Base-by-base conservation (phyloP, 345 rosid species). In the Balakata baccata region DNA sequence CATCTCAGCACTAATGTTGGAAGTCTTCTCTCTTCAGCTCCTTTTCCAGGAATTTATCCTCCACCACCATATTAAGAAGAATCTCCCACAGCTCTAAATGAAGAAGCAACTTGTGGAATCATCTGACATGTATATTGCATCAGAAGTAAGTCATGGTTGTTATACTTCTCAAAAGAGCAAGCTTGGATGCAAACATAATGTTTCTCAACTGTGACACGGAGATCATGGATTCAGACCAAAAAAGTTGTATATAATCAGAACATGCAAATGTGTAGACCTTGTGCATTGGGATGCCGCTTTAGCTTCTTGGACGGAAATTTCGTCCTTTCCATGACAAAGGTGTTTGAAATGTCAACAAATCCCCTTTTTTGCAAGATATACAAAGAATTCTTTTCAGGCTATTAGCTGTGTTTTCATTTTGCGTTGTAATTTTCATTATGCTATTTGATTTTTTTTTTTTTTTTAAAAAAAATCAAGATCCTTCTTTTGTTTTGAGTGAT, bases 11-110 rank as follows among this genome's bases (percentile, higher is more conserved):
- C 63, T 23, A 18, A 34, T 39, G 50, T 22, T 64, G 22, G 68
- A 41, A 67, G 22, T 66, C 58, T 29, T 13, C 41, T 73, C 13
- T 53, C 47, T 69, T 61, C 83, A 87, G 94, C 86, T 81, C 88
- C 88, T 68, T 87, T 74, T 64, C 86, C 84, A 16, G 92, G 97
- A 63, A 67, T 53, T 23, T 86, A 85, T 80, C 88, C 92, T 20
- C 89, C 89, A 1, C 92, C 82, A 57, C 90, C 87, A 0, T 87
- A 91, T 83, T 89, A 69, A 75, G 77, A 64, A 11, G 62, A 25
- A 74, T 61, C 75, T 77, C 45, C 6, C 13, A 49, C 25, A 29
- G 22, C 12, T 45, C 54, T 22, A 16, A 39, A 14, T 11, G 51
- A 70, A 53, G 60, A 75, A 70, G 66, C 23, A n/a, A 20, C 3